Conservation (phyloP, 345 rosid species). For the Eucalyptus polybractea region DNA sequence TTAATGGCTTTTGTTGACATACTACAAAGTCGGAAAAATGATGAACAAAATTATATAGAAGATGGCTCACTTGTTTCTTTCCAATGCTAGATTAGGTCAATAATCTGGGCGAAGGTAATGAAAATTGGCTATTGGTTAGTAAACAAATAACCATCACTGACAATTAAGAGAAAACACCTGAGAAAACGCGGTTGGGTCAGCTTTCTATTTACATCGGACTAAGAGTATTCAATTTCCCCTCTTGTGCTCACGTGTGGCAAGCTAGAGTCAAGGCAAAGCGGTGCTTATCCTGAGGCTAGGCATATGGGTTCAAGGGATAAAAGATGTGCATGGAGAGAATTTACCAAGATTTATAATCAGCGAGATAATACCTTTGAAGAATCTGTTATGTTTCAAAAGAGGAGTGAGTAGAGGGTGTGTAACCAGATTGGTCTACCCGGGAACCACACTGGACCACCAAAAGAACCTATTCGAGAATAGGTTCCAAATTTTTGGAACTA, state of each 20-base stretch:
- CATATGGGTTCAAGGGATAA: neutral
- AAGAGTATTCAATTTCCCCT: neutral
- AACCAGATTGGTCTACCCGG: too few relatives aligned
- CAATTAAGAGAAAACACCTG: neutral
- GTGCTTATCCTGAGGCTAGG: neutral
- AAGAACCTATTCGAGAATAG: too few relatives aligned
- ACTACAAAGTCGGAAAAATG: neutral
- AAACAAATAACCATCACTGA: neutral
- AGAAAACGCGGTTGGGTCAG: neutral
- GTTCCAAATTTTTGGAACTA: too few relatives aligned
- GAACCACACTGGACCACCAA: rapidly evolving
- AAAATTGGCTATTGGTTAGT: neutral
- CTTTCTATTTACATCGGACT: too few relatives aligned
- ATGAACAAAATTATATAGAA: neutral
- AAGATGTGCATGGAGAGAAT: neutral
- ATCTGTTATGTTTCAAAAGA: neutral
- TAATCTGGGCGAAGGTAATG: neutral
- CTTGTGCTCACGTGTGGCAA: neutral
- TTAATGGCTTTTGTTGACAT: neutral
- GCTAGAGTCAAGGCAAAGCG: neutral
- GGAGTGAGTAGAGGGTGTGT: neutral
- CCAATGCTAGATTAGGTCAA: neutral
- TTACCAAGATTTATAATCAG: neutral
- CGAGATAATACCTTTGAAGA: neutral
- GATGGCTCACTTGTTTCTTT: neutral